A percentile compares a stretch with the other conserved stretches of the same genome.
These are phyloP conservation scores for Leishmania mexicana DNA, from an alignment of 208 protist genomes.

Conservation along the genomic window DNA sequence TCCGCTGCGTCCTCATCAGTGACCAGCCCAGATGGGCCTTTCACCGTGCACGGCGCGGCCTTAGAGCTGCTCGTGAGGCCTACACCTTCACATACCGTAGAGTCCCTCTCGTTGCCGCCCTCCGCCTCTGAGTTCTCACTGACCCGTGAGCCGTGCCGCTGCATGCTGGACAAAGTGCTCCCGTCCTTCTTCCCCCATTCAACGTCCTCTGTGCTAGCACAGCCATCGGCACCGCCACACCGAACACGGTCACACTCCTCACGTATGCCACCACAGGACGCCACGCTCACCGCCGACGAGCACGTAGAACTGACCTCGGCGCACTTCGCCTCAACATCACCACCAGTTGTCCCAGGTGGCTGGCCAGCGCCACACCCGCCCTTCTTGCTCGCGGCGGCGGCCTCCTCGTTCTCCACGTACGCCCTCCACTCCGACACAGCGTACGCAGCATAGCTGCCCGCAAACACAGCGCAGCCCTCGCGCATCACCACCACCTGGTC, in stretches of 20 bases:
- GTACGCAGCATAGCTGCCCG: slow-evolving; percentile 41
- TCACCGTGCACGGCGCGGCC: background rate
- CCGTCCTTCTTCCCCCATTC: background rate
- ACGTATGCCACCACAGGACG: background rate
- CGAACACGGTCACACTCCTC: background rate
- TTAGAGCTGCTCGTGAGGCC: background rate
- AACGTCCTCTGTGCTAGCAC: background rate
- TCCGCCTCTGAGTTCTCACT: background rate
- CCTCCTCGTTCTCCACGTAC: slow-evolving; percentile 18
- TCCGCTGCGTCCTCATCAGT: slow-evolving; percentile 6
- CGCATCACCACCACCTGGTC: slow-evolving; percentile 90
- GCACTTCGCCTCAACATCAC: background rate
- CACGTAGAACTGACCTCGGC: slow-evolving; percentile 4
- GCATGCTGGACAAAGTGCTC: background rate
- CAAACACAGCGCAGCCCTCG: slow-evolving; percentile 50
- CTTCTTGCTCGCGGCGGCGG: background rate
- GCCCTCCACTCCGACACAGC: slow-evolving; percentile 24
- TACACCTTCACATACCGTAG: too few relatives aligned
- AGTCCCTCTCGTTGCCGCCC: background rate
- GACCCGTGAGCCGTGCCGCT: background rate
- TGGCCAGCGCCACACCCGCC: background rate
- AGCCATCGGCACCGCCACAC: background rate
- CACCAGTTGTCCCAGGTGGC: background rate
- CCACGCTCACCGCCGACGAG: background rate
- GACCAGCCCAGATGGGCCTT: background rate